A percentile compares a stretch with the other conserved stretches of the same genome.
Conservation (phyloP, 2,329 filamentous ascomycete species). For the Ceratocystis ficicola region DNA sequence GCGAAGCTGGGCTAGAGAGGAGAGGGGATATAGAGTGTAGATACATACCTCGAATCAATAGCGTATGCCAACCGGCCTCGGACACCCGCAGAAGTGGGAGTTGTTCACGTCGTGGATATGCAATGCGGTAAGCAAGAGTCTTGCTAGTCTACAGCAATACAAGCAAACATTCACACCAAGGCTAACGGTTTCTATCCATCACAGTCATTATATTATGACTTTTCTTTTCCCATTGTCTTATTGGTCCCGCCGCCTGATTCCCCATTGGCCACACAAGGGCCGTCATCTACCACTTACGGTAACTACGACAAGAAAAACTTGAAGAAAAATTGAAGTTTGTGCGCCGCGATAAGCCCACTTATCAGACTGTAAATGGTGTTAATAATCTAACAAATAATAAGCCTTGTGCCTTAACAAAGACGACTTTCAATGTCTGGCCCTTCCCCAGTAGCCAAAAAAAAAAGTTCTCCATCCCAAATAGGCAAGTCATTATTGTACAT, state of each 20-base stretch:
- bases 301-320: not conserved
- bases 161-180: too few relatives aligned
- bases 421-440: not conserved
- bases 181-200: too few relatives aligned
- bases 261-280: too few relatives aligned
- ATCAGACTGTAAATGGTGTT: conserved; percentile 1
- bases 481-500: not conserved
- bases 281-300: not conserved
- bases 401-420: conserved; percentile 1
- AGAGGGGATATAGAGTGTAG: not conserved
- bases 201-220: too few relatives aligned
- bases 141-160: too few relatives aligned
- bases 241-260: too few relatives aligned
- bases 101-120: too few relatives aligned
- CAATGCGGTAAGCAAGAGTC: too few relatives aligned
- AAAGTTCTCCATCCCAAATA: not conserved
- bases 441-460: too few relatives aligned
- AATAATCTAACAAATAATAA: not conserved
- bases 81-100: too few relatives aligned
- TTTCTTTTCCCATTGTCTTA: too few relatives aligned
- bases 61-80: too few relatives aligned
- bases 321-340: conserved; percentile 12
- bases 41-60: not conserved
- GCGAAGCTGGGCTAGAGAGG: not conserved
- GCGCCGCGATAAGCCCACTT: conserved; percentile 1